Conservation (phyloP, 352 stramenopile species). For the Saprolegnia parasitica region DNA sequence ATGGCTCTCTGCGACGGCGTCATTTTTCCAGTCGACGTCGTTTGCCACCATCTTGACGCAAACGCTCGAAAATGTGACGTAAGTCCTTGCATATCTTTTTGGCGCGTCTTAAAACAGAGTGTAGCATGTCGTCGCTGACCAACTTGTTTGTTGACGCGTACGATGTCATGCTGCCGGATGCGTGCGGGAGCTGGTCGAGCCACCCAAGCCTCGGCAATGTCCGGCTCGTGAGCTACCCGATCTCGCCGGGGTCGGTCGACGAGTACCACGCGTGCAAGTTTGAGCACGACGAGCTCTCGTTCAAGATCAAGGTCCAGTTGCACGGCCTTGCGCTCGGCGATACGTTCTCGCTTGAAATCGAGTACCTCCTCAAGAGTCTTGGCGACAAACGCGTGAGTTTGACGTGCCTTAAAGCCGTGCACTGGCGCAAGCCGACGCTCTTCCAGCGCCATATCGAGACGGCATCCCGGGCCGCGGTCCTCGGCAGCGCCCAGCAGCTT, state of each 20-base stretch:
- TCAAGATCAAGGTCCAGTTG: constrained; percentile 20
- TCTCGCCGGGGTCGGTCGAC: background rate
- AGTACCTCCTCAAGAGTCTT: background rate
- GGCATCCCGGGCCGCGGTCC: background rate
- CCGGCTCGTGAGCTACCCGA: constrained; percentile 10
- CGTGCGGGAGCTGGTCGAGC: background rate
- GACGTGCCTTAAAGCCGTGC: constrained; percentile 15
- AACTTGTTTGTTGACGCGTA: constrained; percentile 27
- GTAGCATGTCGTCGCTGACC: background rate
- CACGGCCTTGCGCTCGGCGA: constrained; percentile 2
- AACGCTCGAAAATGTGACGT: constrained; percentile 10
- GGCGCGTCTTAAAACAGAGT: background rate
- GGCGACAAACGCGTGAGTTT: background rate
- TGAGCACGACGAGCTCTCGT: constrained; percentile 5
- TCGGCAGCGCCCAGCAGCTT: constrained; percentile 8
- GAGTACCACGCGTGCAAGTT: constrained; percentile 19
- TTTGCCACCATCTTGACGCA: constrained; percentile 10
- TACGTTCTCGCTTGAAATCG: constrained; percentile 8
- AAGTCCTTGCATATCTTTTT: background rate
- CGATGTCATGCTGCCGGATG: constrained; percentile 16
- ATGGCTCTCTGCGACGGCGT: background rate
- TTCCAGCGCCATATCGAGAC: constrained; percentile 21
- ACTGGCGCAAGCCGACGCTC: constrained; percentile 22
- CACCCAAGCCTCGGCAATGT: constrained; percentile 20
- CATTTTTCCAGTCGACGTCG: constrained; percentile 11